Evolutionary conservation across 1,284 basidiomycete species (phyloP).

Genomic region (Microbotryomycetes sp.): DNA sequence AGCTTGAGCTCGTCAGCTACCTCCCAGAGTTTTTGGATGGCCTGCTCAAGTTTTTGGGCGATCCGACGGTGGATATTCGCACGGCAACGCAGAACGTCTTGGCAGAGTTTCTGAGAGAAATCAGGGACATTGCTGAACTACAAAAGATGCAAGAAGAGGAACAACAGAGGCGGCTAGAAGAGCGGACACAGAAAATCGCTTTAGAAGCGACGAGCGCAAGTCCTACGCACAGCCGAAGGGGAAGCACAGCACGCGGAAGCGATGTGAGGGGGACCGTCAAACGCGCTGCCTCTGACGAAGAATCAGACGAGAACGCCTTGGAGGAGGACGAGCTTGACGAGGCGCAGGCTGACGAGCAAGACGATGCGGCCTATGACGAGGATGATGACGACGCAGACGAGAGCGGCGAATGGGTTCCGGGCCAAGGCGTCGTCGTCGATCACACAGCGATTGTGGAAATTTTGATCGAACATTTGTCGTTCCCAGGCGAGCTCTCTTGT

Average conservation of each 20-base stretch:
- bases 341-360: conserved; percentile 29
- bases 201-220: not conserved
- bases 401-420: conserved; percentile 70
- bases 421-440: conserved; percentile 85
- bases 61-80: conserved; percentile 88
- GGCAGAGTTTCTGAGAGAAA: conserved; percentile 87
- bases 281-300: not conserved
- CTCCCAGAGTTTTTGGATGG: conserved; percentile 93
- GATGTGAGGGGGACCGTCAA: conserved; percentile 1
- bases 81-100: conserved; percentile 85
- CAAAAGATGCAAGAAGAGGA: conserved; percentile 34
- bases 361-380: conserved; percentile 34
- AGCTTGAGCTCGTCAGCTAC: conserved; percentile 88
- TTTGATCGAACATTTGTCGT: conserved; percentile 78
- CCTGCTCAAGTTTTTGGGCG: conserved; percentile 86
- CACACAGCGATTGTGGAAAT: conserved; percentile 91
- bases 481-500: conserved; percentile 58
- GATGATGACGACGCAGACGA: conserved; percentile 39
- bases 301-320: not conserved
- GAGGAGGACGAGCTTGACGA: conserved; percentile 6
- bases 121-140: conserved; percentile 63
- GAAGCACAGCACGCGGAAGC: not conserved
- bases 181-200: conserved; percentile 3
- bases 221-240: not conserved
- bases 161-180: conserved; percentile 2